Conservation (phyloP, 2,329 filamentous ascomycete genomes). For the Teratosphaeria nubilosa region DNA sequence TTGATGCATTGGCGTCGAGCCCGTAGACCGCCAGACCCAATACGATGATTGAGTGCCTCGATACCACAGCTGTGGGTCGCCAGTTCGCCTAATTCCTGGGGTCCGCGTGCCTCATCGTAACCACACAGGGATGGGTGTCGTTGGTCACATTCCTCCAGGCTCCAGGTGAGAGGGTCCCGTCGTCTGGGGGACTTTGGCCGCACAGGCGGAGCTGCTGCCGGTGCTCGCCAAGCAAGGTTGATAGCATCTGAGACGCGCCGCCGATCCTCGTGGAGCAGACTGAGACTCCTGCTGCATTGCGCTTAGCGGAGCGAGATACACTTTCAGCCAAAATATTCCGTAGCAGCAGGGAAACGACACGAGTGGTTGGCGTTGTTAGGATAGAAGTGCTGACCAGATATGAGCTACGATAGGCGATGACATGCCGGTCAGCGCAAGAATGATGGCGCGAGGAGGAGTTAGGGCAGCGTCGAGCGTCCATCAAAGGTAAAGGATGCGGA, state of each 20-base stretch:
- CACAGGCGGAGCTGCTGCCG: background rate
- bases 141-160: background rate
- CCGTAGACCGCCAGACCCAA: background rate
- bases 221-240: background rate
- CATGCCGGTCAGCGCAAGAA: background rate
- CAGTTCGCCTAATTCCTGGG: background rate
- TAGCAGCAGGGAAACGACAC: background rate
- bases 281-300: background rate
- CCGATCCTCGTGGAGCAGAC: background rate
- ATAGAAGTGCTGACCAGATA: background rate
- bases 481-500: background rate
- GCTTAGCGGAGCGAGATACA: background rate
- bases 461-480: too few relatives aligned
- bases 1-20: background rate
- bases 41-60: too few relatives aligned
- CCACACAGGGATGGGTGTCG: background rate
- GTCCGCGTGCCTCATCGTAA: background rate
- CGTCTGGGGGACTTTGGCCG: background rate
- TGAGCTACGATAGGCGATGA: background rate
- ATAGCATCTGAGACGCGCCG: background rate
- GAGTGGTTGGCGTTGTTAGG: background rate
- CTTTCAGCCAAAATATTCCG: background rate
- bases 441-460: background rate
- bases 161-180: background rate
- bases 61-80: background rate